A percentile compares a stretch with the other conserved stretches of the same genome.
These are phyloP conservation scores for Orbilia oligospora DNA, from an alignment of 2,329 filamentous ascomycete species.

Conservation along the genomic window DNA sequence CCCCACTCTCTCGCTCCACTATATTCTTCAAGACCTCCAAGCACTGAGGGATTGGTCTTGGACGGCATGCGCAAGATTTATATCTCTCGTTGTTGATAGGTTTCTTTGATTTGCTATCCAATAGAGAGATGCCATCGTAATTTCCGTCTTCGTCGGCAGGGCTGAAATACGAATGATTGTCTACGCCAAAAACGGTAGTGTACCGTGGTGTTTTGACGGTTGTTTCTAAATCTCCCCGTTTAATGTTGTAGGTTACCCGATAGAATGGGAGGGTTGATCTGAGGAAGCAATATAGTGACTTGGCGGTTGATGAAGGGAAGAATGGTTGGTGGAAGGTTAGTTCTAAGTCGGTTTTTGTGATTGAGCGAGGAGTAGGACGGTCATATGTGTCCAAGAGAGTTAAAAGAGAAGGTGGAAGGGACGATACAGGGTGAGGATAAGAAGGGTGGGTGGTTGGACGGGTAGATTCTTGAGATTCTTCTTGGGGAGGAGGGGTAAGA, in stretches of 20 bases:
- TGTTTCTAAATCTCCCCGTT: constrained; percentile 75
- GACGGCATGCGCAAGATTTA: constrained; percentile 69
- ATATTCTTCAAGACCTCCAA: constrained; percentile 75
- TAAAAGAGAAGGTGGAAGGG: constrained; percentile 31
- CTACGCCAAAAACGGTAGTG: constrained; percentile 74
- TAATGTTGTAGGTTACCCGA: constrained; percentile 80
- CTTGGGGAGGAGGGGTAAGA: background rate
- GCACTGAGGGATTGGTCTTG: constrained; percentile 79
- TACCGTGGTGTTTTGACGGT: constrained; percentile 73
- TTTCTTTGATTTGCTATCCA: background rate
- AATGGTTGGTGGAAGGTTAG: constrained; percentile 83
- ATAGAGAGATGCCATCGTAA: too few species aligned
- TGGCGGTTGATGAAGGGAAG: constrained; percentile 73
- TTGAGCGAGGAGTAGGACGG: constrained; percentile 63
- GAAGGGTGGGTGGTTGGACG: constrained; percentile 36
- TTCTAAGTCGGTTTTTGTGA: constrained; percentile 79
- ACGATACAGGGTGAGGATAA: constrained; percentile 43
- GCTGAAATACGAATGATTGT: constrained; percentile 75
- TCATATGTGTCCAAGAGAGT: constrained; percentile 31
- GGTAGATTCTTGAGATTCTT: constrained; percentile 14
- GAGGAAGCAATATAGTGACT: constrained; percentile 78
- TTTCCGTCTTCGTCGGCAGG: too few species aligned
- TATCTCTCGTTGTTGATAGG: constrained; percentile 70
- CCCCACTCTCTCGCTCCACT: constrained; percentile 77
- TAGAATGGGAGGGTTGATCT: constrained; percentile 81